Evolutionary conservation across 768 basidiomycete genomes (phyloP), one percentile per base, ranked within the genome.

Genomic region (Tylopilus sp.): DNA sequence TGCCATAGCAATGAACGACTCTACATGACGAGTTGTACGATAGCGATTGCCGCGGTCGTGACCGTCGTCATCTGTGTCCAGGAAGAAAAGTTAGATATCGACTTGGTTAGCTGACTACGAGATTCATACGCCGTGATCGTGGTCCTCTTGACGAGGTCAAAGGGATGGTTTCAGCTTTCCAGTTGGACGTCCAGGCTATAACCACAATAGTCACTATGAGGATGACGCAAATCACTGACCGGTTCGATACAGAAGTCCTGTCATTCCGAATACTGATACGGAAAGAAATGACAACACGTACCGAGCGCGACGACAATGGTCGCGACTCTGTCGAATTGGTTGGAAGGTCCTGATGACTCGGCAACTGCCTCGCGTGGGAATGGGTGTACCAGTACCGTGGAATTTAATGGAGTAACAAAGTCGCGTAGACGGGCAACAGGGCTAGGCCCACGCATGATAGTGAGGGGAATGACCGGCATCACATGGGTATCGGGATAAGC

Each of bases 241-340:
- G 10, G 22, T 25, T 23, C 15, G 42, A 9, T 7, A 20, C 36
- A 31, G 12, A 26, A 10, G 11, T 1, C 25, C 9, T 17, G 39
- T 53, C 38, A 51, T 5, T 47, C 43, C 7, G 22, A 9, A 30
- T 41, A 38, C 18, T 1, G 6, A 12, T 1, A 13, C 12, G 23
- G 7, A 5, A 22, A 26, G 31, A 50, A 9, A 25, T 20, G 2
- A 7, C 0, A 15, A 43, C 20, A 48, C 59, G 15, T 38, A 63
- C 62, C 50, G 30, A 58, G 17, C 12, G 62, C 50, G 6, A 61
- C 15, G 25, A 58, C 47, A 25, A 57, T 56, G 1, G 40, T 50
- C 2, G 47, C 1, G 20, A 63, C 49, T 1, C 62, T 63, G 18
- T 26, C 13, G 18, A 21, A 23, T 31, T 61, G 53, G 2, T 61